Evolutionary conservation across 169 alveolate genomes (phyloP).

Genomic region (Amoebophrya sp.): DNA sequence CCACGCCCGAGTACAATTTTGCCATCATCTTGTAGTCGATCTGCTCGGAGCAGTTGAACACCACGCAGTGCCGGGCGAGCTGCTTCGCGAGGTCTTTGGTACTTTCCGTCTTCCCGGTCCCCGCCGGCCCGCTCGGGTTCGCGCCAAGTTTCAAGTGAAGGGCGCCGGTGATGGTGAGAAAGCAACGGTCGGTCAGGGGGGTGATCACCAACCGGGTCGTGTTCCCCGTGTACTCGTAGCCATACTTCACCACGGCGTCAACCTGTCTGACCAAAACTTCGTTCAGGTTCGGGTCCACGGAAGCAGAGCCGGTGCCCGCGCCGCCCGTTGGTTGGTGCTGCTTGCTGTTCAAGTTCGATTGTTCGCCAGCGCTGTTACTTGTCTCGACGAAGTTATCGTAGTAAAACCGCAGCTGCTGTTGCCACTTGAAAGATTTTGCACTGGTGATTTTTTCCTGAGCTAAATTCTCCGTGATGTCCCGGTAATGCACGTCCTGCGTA

Average conservation of each 20-base stretch:
- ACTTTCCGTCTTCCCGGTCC: constrained; percentile 92
- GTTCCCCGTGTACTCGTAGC: constrained; percentile 90
- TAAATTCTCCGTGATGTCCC: constrained; percentile 79
- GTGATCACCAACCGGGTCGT: constrained; percentile 89
- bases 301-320: background rate
- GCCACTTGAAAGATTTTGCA: constrained; percentile 78
- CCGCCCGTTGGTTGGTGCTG: background rate
- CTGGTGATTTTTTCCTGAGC: constrained; percentile 56
- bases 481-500: constrained; percentile 83
- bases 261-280: constrained; percentile 70
- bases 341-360: background rate
- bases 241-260: constrained; percentile 72
- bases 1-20: constrained; percentile 81
- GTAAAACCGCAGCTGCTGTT: constrained; percentile 79
- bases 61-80: constrained; percentile 82
- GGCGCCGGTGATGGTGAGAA: constrained; percentile 85
- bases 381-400: constrained; percentile 72
- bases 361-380: constrained; percentile 46
- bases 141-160: constrained; percentile 77
- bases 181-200: constrained; percentile 92
- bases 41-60: constrained; percentile 84
- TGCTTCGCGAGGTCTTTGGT: constrained; percentile 89
- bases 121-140: constrained; percentile 97
- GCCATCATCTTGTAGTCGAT: constrained; percentile 76
- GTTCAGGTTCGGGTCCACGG: constrained; percentile 53